phyloP scores from a whole-genome alignment of 257 asterid species.

The Solanum commersonii region DNA sequence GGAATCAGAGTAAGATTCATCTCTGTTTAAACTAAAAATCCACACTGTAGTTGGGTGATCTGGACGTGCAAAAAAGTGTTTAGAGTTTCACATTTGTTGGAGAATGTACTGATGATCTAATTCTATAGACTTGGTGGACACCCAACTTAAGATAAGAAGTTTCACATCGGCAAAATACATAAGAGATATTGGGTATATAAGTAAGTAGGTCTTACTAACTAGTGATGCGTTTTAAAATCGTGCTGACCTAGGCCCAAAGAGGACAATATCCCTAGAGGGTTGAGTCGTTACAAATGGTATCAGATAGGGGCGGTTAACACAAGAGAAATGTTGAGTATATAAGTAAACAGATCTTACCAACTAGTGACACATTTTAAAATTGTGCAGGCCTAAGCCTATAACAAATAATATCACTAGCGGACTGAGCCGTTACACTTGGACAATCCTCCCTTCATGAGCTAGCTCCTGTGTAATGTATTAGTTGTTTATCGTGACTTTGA shows the following conservation, averaged over 20 bases:
- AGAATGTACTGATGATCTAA: not conserved
- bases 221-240: not conserved
- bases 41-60: not conserved
- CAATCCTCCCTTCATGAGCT: not conserved
- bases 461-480: not conserved
- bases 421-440: not conserved
- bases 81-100: not conserved
- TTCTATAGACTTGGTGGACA: not conserved
- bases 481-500: not conserved
- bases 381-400: not conserved
- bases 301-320: not conserved
- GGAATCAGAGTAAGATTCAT: not conserved
- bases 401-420: too few species aligned
- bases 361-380: not conserved
- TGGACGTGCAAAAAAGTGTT: not conserved
- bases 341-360: not conserved
- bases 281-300: not conserved
- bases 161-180: not conserved
- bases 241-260: not conserved
- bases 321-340: not conserved
- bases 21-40: not conserved
- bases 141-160: not conserved
- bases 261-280: not conserved
- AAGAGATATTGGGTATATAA: not conserved
- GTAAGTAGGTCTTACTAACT: not conserved